Evolutionary conservation across 148 eudicot genomes (phyloP), one percentile per base, ranked within the genome.

Genomic region (Camellia lanceoleosa): DNA sequence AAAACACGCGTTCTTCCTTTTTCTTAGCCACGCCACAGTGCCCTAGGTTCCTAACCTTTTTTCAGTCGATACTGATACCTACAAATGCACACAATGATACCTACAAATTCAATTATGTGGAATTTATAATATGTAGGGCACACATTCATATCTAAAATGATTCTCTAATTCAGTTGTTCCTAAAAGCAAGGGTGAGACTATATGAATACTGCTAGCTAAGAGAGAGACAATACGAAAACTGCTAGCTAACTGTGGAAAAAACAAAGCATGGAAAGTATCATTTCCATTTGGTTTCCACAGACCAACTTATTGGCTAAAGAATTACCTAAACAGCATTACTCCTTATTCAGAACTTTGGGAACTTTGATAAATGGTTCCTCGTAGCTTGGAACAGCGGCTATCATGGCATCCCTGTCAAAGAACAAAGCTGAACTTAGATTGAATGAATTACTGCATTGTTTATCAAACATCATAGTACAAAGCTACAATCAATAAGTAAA

Each of bases 301-400:
- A 38, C 41, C 43, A 56, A 47, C 30, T 46, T 11, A 5, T 43
- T 46, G 41, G 38, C n/a, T 3, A 63, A 7, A 9, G 70, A 73
- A 52, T 76, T 79, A 68, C 85, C 80, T 79, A 49, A 75, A 63
- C 62, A 15, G 60, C 18, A 71, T 83, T 81, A 94, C 82, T 95
- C 97, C 83, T 91, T 91, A 89, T 90, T 91, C 83, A 96, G 76
- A 75, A 93, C 92, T 83, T 93, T 91, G 18, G 98, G 99, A 82
- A 96, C 98, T 88, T 92, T 92, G 82, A 96, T 91, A 76, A 90
- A 96, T 46, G 98, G 89, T 71, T 91, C 97, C 74, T 93, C 95
- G 51, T 87, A 96, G 79, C 86, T 88, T 65, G 98, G 99, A 38
- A 96, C 83, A 30, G 91, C 89, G 54, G 90, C 87, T 70, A 92